Evolutionary conservation across 1,284 basidiomycete species (phyloP).

Genomic region (Trichosporon inkin): DNA sequence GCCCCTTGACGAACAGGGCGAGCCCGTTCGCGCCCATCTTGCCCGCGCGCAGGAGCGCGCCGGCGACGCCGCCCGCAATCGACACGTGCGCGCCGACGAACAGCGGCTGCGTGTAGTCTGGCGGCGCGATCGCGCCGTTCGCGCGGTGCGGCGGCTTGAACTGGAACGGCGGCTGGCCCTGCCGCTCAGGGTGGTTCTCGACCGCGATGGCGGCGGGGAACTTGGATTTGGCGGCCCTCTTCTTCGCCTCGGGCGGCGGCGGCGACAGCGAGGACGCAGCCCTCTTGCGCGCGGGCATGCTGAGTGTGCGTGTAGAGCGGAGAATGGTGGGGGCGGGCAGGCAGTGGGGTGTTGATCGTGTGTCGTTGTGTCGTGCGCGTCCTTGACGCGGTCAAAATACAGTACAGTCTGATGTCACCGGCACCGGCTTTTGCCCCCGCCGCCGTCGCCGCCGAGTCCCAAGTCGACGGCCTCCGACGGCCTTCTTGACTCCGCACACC

Average conservation of each 20-base stretch:
- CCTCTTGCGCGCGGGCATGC: slow-evolving; percentile 5
- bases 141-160: slow-evolving; percentile 11
- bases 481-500: background rate
- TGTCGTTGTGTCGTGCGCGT: too few species aligned
- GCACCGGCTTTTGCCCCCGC: background rate
- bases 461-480: background rate
- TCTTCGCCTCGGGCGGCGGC: slow-evolving; percentile 19
- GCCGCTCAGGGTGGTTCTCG: slow-evolving; percentile 36
- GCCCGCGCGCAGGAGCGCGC: slow-evolving; percentile 66
- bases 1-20: slow-evolving; percentile 77
- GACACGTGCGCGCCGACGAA: slow-evolving; percentile 74
- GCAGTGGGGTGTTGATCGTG: background rate
- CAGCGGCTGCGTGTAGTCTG: slow-evolving; percentile 27
- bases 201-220: slow-evolving; percentile 45
- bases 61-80: slow-evolving; percentile 71
- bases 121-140: slow-evolving; percentile 28
- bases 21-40: slow-evolving; percentile 74
- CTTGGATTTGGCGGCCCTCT: slow-evolving; percentile 20
- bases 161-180: slow-evolving; percentile 35
- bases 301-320: background rate
- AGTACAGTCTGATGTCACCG: background rate
- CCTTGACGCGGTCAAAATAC: background rate
- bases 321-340: background rate
- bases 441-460: background rate
- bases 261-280: background rate